A percentile compares a stretch with the other conserved stretches of the same genome.
Conservation (phyloP, 257 asterid species). For the Thymus quinquecostatus region DNA sequence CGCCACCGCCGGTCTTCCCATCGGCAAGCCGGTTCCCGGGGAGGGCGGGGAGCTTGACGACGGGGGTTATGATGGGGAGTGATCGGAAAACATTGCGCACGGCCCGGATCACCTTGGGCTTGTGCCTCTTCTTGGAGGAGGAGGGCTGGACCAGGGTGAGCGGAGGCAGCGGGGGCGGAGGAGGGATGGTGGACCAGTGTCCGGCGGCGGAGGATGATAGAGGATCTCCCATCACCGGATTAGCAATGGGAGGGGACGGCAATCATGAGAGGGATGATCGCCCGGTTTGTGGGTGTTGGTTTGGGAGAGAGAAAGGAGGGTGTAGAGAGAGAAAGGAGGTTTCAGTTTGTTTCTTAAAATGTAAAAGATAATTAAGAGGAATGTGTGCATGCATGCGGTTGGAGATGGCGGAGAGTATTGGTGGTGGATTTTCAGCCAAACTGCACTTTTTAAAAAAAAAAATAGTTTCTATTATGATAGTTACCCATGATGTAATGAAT, state of each 20-base stretch:
- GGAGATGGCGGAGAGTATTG: background rate
- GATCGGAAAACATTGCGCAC: slow-evolving; percentile 70
- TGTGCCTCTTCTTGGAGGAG: slow-evolving; percentile 40
- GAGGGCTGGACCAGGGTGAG: slow-evolving; percentile 56
- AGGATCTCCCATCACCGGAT: slow-evolving; percentile 62
- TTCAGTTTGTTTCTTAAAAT: slow-evolving; percentile 1
- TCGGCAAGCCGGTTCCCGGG: slow-evolving; percentile 60
- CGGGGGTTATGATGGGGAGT: slow-evolving; percentile 69
- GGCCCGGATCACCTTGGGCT: slow-evolving; percentile 50
- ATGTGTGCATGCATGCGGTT: background rate
- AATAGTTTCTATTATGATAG: too few relatives aligned
- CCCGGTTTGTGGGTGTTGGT: background rate
- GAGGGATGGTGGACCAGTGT: slow-evolving; percentile 20
- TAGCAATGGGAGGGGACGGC: slow-evolving; percentile 41
- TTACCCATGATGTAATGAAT: too few relatives aligned
- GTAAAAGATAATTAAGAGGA: background rate
- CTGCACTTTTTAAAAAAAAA: background rate
- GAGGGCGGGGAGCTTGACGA: slow-evolving; percentile 63
- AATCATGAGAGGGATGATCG: background rate
- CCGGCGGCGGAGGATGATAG: slow-evolving; percentile 27
- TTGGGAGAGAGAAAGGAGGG: background rate
- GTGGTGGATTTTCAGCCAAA: background rate
- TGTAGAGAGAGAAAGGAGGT: background rate
- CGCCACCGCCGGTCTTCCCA: slow-evolving; percentile 18
- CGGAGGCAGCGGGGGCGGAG: slow-evolving; percentile 39